Percentiles rank a stretch among this genome's conserved stretches.
These are phyloP conservation scores for Tylopilus vinaceipallidus DNA, from an alignment of 768 basidiomycete species.

Conservation along the genomic window DNA sequence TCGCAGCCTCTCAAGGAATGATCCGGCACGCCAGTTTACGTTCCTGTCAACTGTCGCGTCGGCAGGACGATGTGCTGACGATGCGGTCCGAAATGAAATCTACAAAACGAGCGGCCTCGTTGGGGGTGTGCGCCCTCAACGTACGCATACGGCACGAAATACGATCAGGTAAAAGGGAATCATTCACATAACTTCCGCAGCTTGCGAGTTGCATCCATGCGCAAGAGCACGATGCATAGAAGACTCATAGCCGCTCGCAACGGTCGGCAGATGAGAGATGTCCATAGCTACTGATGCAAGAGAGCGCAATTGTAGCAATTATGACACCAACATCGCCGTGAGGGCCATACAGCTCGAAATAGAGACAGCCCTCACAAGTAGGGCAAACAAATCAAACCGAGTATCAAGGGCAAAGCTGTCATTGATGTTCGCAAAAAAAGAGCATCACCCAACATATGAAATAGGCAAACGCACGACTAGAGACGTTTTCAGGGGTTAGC, in stretches of 20 bases:
- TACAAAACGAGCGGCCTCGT: constrained; percentile 8
- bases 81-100: constrained; percentile 9
- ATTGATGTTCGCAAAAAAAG: not conserved
- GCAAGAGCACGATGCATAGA: constrained; percentile 2
- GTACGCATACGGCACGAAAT: constrained; percentile 10
- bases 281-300: constrained; percentile 5
- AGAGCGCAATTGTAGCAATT: constrained; percentile 15
- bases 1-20: constrained; percentile 14
- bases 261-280: not conserved
- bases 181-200: constrained; percentile 14
- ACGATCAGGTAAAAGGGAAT: constrained; percentile 7
- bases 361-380: not conserved
- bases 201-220: constrained; percentile 2
- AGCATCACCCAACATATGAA: constrained; percentile 11
- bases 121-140: constrained; percentile 4
- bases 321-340: constrained; percentile 8
- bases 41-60: constrained; percentile 16
- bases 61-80: constrained; percentile 7
- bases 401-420: constrained; percentile 1
- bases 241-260: constrained; percentile 8
- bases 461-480: constrained; percentile 18
- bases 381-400: constrained; percentile 3
- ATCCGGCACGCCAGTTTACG: constrained; percentile 28
- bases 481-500: constrained; percentile 11
- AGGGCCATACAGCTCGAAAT: constrained; percentile 6